Evolutionary conservation across 768 basidiomycete genomes (phyloP).

Genomic region (Lactarius pseudohatsudake): DNA sequence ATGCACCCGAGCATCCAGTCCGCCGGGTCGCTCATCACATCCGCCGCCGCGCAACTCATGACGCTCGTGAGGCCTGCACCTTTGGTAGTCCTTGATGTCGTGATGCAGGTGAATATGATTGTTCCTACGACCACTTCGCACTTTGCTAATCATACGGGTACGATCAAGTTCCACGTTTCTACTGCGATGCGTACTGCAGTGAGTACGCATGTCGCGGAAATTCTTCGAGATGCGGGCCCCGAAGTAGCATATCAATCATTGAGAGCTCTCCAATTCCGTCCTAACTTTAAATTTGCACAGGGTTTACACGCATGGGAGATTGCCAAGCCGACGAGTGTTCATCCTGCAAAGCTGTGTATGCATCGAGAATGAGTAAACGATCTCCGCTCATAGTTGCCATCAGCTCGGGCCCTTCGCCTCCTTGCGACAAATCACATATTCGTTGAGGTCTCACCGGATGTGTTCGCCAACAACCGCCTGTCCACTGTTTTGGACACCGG

Average conservation of each 20-base stretch:
- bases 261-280: background rate
- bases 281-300: background rate
- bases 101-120: background rate
- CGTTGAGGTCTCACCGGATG: background rate
- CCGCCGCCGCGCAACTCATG: background rate
- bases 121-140: background rate
- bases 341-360: background rate
- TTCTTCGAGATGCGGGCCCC: background rate
- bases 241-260: background rate
- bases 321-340: background rate
- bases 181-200: background rate
- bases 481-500: background rate
- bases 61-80: background rate
- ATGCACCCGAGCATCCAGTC: background rate
- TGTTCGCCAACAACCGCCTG: background rate
- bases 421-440: background rate
- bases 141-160: background rate
- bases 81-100: background rate
- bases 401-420: background rate
- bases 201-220: background rate
- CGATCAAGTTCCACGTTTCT: background rate
- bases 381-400: background rate
- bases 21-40: background rate
- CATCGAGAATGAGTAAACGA: background rate
- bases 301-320: conserved; percentile 1